Conservation (phyloP, 2,329 filamentous ascomycete species). For the Thielaviopsis musarum region DNA sequence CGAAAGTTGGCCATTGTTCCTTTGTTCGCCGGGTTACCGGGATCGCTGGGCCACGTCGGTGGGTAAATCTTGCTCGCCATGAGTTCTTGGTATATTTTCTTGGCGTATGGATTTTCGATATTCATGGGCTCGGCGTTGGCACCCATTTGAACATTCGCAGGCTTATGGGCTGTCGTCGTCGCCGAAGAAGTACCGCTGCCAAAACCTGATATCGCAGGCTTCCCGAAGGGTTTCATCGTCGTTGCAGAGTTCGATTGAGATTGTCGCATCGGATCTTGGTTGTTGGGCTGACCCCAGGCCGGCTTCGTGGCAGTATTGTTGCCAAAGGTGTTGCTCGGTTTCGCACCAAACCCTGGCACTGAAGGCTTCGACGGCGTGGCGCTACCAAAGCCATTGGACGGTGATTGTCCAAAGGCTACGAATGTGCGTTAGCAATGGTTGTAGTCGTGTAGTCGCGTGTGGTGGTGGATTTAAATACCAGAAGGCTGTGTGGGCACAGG, state of each 20-base stretch:
- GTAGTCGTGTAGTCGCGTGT: neutral
- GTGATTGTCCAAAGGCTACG: neutral
- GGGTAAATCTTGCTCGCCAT: constrained; percentile 36
- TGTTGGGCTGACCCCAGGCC: neutral
- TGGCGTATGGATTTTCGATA: constrained; percentile 26
- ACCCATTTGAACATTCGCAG: constrained; percentile 4
- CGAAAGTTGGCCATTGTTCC: constrained; percentile 36
- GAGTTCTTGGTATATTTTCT: constrained; percentile 34
- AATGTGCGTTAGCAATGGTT: neutral
- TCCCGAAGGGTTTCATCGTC: neutral
- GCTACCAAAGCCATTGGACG: neutral
- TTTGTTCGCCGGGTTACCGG: constrained; percentile 34
- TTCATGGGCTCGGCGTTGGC: constrained; percentile 12
- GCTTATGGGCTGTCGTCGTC: neutral
- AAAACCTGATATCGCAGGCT: neutral
- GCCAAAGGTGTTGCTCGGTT: neutral
- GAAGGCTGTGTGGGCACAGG: neutral
- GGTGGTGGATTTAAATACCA: constrained; percentile 1
- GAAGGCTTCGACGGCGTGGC: neutral
- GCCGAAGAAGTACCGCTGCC: neutral
- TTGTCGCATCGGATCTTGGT: neutral
- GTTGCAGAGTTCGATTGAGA: neutral
- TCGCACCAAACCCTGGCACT: neutral
- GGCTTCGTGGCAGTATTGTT: neutral
- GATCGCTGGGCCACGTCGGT: constrained; percentile 38